phyloP scores from a whole-genome alignment of 441 rosid genomes.

The Melastoma candidum region DNA sequence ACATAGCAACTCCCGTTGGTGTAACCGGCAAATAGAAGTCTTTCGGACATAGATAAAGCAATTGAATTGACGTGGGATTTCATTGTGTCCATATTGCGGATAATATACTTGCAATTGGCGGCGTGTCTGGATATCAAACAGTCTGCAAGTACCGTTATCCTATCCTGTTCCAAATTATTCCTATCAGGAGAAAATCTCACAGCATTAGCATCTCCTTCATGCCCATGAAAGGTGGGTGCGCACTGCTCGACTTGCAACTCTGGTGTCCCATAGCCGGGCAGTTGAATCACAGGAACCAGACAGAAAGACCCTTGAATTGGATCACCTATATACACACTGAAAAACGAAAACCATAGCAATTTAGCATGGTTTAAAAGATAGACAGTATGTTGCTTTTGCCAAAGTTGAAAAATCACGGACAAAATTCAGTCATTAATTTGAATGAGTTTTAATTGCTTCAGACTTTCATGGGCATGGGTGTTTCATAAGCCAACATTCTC shows the following conservation, averaged over 20 bases:
- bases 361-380: too few species aligned
- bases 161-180: slow-evolving; percentile 91
- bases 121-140: slow-evolving; percentile 90
- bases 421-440: too few species aligned
- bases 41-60: slow-evolving; percentile 87
- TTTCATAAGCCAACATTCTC: too few species aligned
- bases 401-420: too few species aligned
- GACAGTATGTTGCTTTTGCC: too few species aligned
- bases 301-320: slow-evolving; percentile 70
- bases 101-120: slow-evolving; percentile 76
- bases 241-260: slow-evolving; percentile 90
- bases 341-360: slow-evolving; percentile 6
- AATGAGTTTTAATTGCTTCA: too few species aligned
- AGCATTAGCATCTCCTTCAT: slow-evolving; percentile 82
- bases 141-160: slow-evolving; percentile 90
- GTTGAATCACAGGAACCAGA: slow-evolving; percentile 96
- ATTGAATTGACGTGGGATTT: slow-evolving; percentile 62
- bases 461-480: too few species aligned
- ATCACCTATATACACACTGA: slow-evolving; percentile 75
- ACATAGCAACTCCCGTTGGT: slow-evolving; percentile 70
- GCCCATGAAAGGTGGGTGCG: slow-evolving; percentile 71
- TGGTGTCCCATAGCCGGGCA: slow-evolving; percentile 93
- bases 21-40: slow-evolving; percentile 87
- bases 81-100: slow-evolving; percentile 46
- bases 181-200: slow-evolving; percentile 98